Percentiles rank a stretch among this genome's conserved stretches.
These are phyloP conservation scores for Polygonum maritimum DNA, from an alignment of 148 eudicot species.

Conservation along the genomic window DNA sequence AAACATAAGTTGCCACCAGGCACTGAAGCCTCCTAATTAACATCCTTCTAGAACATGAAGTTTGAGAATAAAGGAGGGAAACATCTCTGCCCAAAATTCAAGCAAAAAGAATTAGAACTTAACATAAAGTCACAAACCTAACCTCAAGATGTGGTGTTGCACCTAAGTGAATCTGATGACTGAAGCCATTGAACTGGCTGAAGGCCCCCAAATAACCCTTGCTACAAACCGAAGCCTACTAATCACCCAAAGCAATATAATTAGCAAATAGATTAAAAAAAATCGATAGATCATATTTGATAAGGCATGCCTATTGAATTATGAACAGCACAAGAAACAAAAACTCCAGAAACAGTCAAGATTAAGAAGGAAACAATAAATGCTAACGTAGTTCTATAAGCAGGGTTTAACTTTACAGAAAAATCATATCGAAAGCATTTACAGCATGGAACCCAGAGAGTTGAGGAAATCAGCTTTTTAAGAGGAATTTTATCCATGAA, in stretches of 20 bases:
- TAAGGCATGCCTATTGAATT: not conserved
- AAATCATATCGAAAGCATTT: not conserved
- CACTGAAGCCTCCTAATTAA: not conserved
- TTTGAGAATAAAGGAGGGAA: not conserved
- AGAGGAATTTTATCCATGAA: not conserved
- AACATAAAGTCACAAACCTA: conserved; percentile 17
- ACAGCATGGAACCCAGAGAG: not conserved
- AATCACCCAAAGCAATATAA: conserved; percentile 44
- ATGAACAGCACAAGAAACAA: not conserved
- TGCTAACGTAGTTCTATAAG: not conserved
- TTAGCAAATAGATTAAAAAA: not conserved
- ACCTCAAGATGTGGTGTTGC: conserved; percentile 65
- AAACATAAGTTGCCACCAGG: not conserved
- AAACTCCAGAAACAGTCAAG: not conserved
- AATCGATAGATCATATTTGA: not conserved
- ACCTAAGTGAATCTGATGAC: conserved; percentile 44
- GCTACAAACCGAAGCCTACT: conserved; percentile 59
- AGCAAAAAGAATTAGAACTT: not conserved
- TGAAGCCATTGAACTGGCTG: conserved; percentile 23
- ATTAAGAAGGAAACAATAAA: not conserved
- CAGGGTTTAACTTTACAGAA: not conserved
- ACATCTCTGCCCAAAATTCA: not conserved
- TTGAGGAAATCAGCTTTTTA: not conserved
- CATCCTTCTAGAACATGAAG: not conserved
- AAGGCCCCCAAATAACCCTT: conserved; percentile 33